Evolutionary conservation across 2,329 filamentous ascomycete genomes (phyloP), one percentile per base, ranked within the genome.

Genomic region (Boeremia exigua): DNA sequence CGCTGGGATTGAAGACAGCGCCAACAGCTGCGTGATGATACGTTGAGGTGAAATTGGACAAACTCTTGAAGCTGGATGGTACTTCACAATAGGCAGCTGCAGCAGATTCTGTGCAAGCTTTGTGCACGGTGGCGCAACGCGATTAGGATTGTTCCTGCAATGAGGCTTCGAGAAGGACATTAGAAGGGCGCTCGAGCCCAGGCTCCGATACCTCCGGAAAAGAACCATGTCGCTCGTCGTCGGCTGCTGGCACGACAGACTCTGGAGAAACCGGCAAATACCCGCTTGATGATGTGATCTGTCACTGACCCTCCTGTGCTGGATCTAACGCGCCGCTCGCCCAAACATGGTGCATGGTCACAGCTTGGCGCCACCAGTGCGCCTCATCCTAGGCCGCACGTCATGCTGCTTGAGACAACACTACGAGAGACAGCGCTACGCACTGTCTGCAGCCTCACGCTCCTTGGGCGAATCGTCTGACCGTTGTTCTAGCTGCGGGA

Each of bases 121-220:
- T 38, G 39, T 46, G 47, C 47, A 51, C 49, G 42, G 54, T 51
- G 44, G 44, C 37, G 28, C 40, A 11, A 28, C 40, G 11, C 15
- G 6, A 8, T 43, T 6, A 6, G 10, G 40, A 44, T 59, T 63
- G 54, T 51, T 62, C 61, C 59, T 61, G 56, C 51, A 58, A 59
- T 56, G 44, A 55, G 54, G 52, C 62, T 66, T 70, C 66, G 60
- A 60, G 65, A 68, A 70, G 59, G 36, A 38, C 54, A 52, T 46
- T 62, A 40, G 69, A 70, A 69, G 62, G 62, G 59, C 62, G 69
- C 69, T 72, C 69, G 68, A 64, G 65, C 68, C 63, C 43, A 36
- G 34, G 40, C 17, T 47, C 23, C 34, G 30, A 42, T 27, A 25
- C 38, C 46, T 43, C 42, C 53, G 57, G 53, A 46, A 61, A 54